Base-by-base conservation (phyloP, 2,329 filamentous ascomycete genomes). In the Mycocentrospora acerina region DNA sequence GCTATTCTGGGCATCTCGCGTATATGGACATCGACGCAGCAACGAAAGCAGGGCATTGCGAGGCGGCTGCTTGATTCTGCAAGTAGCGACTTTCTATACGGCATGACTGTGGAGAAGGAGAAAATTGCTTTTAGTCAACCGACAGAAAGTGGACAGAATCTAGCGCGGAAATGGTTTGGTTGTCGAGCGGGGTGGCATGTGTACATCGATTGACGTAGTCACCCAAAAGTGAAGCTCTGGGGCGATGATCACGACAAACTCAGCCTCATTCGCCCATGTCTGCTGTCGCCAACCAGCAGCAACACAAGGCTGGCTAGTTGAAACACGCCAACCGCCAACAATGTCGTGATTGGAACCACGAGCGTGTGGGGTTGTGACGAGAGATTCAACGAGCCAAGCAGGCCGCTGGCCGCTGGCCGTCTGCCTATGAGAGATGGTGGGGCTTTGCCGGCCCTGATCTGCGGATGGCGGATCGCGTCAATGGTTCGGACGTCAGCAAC, bases 71-170 rank as follows among this genome's bases (percentile, higher is more conserved):
- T 85, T 13, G 77, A 84, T 42, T 74, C 71, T 38, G 77, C 78
- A 16, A 69, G 76, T 37, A 70, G 67, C 40, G 73, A 77, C 52
- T 81, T 81, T 53, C 70, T 80, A 36, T 76, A 78, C 43, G 75
- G 76, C 2, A 69, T 79, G 62, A 71, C 72, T 26, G 70, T 82
- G 32, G 68, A 73, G 13, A 81, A 79, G 58, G 68, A 71, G 9
- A 62, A 74, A 54, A 70, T 84, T 26, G 81, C 81, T 3, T 84
- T 85, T 64, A 83, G 80, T 51, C 80, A 83, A 53, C 81, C 81
- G n/a, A 85, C 82, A 0, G 77, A 78, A 49, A 78, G 75, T 53
- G 82, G 82, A 25, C 75, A 73, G 11, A 67, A 66, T 28, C 66
- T 86, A 47, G 80, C 81, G 7, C 70, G 75, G 52, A 75, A 73